phyloP scores from a whole-genome alignment of 2,329 filamentous ascomycete species.

The Pseudocercospora pini-densiflorae region DNA sequence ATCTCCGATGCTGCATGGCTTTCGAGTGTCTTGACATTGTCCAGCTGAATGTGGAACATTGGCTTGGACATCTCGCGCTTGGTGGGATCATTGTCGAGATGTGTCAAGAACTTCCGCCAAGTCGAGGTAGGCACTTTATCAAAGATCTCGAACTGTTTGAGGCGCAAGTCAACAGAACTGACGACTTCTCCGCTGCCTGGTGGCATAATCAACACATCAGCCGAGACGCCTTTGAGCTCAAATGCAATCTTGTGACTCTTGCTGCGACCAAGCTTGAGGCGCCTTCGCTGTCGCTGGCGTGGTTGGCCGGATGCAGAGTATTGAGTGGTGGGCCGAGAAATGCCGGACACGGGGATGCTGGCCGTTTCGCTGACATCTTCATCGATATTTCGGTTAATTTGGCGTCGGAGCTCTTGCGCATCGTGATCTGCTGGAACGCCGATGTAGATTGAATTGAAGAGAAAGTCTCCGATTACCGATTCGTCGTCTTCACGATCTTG shows the following conservation, averaged over 20 bases:
- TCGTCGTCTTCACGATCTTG: slow-evolving; percentile 72
- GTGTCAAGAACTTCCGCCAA: slow-evolving; percentile 98
- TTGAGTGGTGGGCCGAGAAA: slow-evolving; percentile 62
- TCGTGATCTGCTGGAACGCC: slow-evolving; percentile 82
- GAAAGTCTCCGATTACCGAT: slow-evolving; percentile 87
- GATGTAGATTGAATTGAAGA: slow-evolving; percentile 99
- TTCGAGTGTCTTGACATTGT: slow-evolving; percentile 84
- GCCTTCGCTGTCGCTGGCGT: slow-evolving; percentile 35
- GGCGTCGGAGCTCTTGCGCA: slow-evolving; percentile 76
- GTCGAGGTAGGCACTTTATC: slow-evolving; percentile 95
- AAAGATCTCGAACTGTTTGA: slow-evolving; percentile 85
- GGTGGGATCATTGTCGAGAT: slow-evolving; percentile 84
- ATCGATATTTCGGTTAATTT: slow-evolving; percentile 87
- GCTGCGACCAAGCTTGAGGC: slow-evolving; percentile 78
- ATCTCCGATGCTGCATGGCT: slow-evolving; percentile 88
- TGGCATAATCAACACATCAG: slow-evolving; percentile 81
- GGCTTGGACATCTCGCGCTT: slow-evolving; percentile 77
- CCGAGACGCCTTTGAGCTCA: slow-evolving; percentile 81
- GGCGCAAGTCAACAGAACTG: slow-evolving; percentile 81
- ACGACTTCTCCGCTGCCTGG: slow-evolving; percentile 78
- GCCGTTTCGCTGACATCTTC: slow-evolving; percentile 88
- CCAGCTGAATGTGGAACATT: slow-evolving; percentile 87
- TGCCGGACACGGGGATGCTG: slow-evolving; percentile 74
- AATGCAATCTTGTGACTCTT: slow-evolving; percentile 95
- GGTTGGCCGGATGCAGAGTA: slow-evolving; percentile 38